Evolutionary conservation across 352 stramenopile species (phyloP), one percentile per base, ranked within the genome.

Genomic region (Phytophthora pseudosyringae): DNA sequence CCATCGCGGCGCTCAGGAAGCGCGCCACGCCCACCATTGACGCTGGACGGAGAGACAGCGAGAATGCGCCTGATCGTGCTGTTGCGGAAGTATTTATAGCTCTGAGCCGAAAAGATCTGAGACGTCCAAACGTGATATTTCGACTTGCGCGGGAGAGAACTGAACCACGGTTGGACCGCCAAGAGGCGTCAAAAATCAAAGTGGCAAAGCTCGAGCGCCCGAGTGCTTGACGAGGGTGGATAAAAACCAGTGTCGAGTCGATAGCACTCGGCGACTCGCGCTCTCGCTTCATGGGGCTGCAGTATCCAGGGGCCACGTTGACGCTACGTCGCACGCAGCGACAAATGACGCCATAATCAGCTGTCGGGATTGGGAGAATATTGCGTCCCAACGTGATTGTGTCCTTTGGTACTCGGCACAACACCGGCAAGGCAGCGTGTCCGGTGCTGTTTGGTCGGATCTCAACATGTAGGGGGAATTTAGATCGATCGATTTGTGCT

Each of bases 151-250:
- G 46, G 57, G 57, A 65, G 57, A 65, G 49, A 49, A 54, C 25
- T 13, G 41, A n/a, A 15, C 18, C 32, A 29, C 47, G 50, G 61
- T 67, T 67, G 59, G 59, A 10, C 43, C 13, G 33, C 36, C 8
- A 65, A 65, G 13, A n/a, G 57, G 38, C 57, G 57, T 65, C 43
- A 60, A 67, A 67, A 62, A 49, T 62, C 26, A 67, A 54, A 67
- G 35, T 67, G 43, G 38, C 39, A 38, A 26, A 38, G 26, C 12
- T 51, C 8, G 44, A 28, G n/a, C 28, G 9, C 15, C 11, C 6
- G 13, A 21, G 36, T 41, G 15, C 16, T 41, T 44, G 8, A 44
- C 12, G 15, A 4, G 5, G 33, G 26, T 25, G 50, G 16, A 46
- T 28, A 3, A 35, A 35, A 18, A 33, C 36, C 49, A 13, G 25